These are phyloP conservation scores for Carallia pectinifolia DNA, from an alignment of 345 rosid genomes.

Conservation along the genomic window DNA sequence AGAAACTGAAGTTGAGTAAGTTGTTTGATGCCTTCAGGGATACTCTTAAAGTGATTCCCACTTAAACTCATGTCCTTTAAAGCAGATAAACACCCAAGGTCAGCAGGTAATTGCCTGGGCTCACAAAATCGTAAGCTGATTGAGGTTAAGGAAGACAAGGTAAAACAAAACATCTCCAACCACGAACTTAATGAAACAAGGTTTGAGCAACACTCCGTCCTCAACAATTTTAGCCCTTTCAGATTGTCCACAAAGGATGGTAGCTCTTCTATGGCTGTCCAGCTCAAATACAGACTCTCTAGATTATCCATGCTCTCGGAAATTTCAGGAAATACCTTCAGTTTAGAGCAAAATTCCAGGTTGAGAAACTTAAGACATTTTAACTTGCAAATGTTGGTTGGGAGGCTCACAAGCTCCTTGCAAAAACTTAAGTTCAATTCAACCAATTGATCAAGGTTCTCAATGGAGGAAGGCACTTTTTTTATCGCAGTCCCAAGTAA, in stretches of 20 bases:
- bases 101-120: neutral
- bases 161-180: too few relatives aligned
- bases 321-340: conserved; percentile 6
- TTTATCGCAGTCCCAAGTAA: too few relatives aligned
- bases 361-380: neutral
- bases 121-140: too few relatives aligned
- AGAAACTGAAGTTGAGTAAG: neutral
- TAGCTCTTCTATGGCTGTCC: neutral
- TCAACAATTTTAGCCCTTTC: too few relatives aligned
- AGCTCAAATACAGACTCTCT: neutral
- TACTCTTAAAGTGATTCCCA: neutral
- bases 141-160: too few relatives aligned
- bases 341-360: conserved; percentile 2
- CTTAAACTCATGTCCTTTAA: too few relatives aligned
- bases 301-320: neutral
- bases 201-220: too few relatives aligned
- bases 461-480: too few relatives aligned
- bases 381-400: neutral
- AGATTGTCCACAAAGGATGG: too few relatives aligned
- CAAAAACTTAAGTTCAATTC: conserved; percentile 4
- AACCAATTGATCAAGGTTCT: neutral
- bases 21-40: conserved; percentile 7
- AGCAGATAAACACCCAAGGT: neutral
- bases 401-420: conserved; percentile 4
- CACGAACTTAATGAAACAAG: too few relatives aligned